Evolutionary conservation across 306 rosid genomes (phyloP).

Genomic region (Vigna radiata): DNA sequence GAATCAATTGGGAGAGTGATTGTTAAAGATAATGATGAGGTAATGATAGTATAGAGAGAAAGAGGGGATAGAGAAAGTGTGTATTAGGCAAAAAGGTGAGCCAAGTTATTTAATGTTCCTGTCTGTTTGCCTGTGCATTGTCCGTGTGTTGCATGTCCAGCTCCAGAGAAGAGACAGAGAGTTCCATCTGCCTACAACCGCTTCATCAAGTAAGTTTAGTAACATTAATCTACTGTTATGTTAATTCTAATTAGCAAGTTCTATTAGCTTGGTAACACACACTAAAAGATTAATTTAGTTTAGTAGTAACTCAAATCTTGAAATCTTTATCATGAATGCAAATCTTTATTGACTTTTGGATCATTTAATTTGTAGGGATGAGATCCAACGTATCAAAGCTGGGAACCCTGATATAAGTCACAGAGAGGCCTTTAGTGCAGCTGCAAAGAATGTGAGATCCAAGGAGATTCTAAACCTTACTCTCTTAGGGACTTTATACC

Average conservation of each 20-base stretch:
- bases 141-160: slow-evolving; percentile 65
- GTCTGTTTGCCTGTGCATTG: slow-evolving; percentile 51
- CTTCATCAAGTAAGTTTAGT: slow-evolving; percentile 87
- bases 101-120: slow-evolving; percentile 51
- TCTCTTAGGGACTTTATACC: slow-evolving; percentile 29
- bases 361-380: slow-evolving; percentile 66
- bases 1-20: slow-evolving; percentile 57
- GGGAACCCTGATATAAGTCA: slow-evolving; percentile 98
- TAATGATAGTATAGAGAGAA: slow-evolving; percentile 50
- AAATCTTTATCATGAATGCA: too few relatives aligned
- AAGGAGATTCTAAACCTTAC: slow-evolving; percentile 48
- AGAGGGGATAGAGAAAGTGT: not conserved
- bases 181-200: slow-evolving; percentile 99
- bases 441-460: slow-evolving; percentile 93
- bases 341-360: not conserved
- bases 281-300: not conserved
- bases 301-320: not conserved
- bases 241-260: not conserved
- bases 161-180: slow-evolving; percentile 99
- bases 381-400: slow-evolving; percentile 98
- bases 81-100: slow-evolving; percentile 39
- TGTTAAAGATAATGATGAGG: slow-evolving; percentile 58
- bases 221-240: not conserved
- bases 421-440: slow-evolving; percentile 99
- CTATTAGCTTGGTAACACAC: not conserved